These are phyloP conservation scores for Penicillium steckii DNA, from an alignment of 495 filamentous ascomycete species.

Conservation along the genomic window DNA sequence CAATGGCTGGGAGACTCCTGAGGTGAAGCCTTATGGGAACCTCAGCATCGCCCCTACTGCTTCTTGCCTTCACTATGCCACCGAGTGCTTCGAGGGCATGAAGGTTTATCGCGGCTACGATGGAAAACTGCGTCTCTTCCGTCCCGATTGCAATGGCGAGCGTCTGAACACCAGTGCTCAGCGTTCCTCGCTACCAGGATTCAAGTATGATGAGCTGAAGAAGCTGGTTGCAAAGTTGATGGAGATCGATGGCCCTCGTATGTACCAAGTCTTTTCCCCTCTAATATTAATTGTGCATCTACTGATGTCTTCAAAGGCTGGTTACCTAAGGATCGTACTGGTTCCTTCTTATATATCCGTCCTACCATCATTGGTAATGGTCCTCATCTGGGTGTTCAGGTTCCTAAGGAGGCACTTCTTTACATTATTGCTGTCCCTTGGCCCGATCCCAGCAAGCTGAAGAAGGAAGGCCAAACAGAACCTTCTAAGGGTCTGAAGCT, in stretches of 20 bases:
- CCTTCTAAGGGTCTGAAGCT: constrained; percentile 63
- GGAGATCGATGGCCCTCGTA: constrained; percentile 49
- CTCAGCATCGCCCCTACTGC: constrained; percentile 80
- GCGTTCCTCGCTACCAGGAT: constrained; percentile 75
- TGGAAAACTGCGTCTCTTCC: constrained; percentile 81
- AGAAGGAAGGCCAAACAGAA: constrained; percentile 23
- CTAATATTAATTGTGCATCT: not conserved
- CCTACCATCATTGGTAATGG: constrained; percentile 85
- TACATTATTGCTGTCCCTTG: constrained; percentile 78
- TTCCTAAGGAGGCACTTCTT: constrained; percentile 77
- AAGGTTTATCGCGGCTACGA: constrained; percentile 85
- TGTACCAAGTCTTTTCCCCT: constrained; percentile 9
- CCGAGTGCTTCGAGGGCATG: constrained; percentile 89
- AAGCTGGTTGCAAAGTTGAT: constrained; percentile 68
- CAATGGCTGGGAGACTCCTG: constrained; percentile 73
- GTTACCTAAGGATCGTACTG: constrained; percentile 65
- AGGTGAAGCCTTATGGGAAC: constrained; percentile 77
- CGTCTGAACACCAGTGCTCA: constrained; percentile 70
- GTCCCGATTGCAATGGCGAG: constrained; percentile 71
- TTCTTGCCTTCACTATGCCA: constrained; percentile 86
- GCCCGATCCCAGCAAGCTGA: constrained; percentile 52
- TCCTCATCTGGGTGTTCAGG: constrained; percentile 74
- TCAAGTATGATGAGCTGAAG: constrained; percentile 68
- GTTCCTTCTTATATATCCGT: constrained; percentile 72
- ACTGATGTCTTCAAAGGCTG: constrained; percentile 53